Evolutionary conservation across 805 yeast genomes (phyloP).

Genomic region (Metschnikowia amazonensis): DNA sequence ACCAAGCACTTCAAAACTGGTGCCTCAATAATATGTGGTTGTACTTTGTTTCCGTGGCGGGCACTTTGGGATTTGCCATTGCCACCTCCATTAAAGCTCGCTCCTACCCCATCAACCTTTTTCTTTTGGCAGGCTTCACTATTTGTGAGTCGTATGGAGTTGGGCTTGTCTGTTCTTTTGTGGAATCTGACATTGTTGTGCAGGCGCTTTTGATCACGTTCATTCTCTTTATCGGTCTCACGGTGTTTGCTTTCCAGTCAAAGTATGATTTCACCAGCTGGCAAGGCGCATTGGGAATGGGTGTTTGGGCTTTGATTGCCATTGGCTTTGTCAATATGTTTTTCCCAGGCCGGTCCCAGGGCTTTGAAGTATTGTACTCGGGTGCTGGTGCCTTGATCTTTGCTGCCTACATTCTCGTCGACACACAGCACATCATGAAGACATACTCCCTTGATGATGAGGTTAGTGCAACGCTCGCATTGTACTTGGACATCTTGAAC

Average conservation of each 20-base stretch:
- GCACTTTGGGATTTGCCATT: conserved; percentile 61
- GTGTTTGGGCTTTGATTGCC: conserved; percentile 66
- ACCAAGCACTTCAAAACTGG: conserved; percentile 48
- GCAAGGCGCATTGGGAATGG: conserved; percentile 54
- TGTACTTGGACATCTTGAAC: conserved; percentile 80
- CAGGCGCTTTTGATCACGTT: conserved; percentile 70
- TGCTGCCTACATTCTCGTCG: conserved; percentile 67
- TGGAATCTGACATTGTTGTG: conserved; percentile 59
- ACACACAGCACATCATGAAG: conserved; percentile 76
- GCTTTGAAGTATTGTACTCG: conserved; percentile 63
- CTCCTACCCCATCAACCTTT: conserved; percentile 63
- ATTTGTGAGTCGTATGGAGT: conserved; percentile 68
- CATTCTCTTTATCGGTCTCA: conserved; percentile 70
- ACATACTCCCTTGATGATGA: conserved; percentile 80
- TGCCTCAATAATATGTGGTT: conserved; percentile 57
- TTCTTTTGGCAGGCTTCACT: conserved; percentile 64
- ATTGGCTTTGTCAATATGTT: conserved; percentile 69
- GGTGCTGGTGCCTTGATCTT: conserved; percentile 73
- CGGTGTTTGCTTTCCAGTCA: conserved; percentile 72
- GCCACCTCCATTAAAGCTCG: conserved; percentile 61
- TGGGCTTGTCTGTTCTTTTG: conserved; percentile 61
- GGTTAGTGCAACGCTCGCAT: conserved; percentile 69
- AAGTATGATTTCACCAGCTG: conserved; percentile 70
- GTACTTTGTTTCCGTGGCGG: conserved; percentile 51
- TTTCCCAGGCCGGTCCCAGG: conserved; percentile 50